A percentile compares a stretch with the other conserved stretches of the same genome.
Evolutionary conservation across 1,284 basidiomycete species (phyloP).

Genomic region (Tylopilus sp.): DNA sequence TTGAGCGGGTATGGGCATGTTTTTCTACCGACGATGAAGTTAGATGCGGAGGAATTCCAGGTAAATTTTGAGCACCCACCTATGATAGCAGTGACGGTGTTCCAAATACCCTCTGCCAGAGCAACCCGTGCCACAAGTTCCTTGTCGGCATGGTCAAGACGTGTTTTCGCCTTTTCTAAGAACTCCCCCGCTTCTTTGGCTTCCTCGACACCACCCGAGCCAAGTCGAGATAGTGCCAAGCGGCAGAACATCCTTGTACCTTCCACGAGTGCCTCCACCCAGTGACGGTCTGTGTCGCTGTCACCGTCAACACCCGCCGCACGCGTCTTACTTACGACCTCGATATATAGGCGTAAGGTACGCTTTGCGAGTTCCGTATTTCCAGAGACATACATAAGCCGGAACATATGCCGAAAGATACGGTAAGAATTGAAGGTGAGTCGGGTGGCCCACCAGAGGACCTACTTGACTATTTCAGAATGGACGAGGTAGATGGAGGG

Average conservation of each 20-base stretch:
- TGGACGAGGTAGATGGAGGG: neutral
- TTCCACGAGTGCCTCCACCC: slow-evolving; percentile 75
- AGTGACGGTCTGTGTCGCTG: slow-evolving; percentile 65
- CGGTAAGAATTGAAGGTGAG: slow-evolving; percentile 90
- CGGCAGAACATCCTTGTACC: slow-evolving; percentile 79
- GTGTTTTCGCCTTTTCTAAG: slow-evolving; percentile 61
- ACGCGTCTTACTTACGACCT: slow-evolving; percentile 78
- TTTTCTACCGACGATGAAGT: slow-evolving; percentile 64
- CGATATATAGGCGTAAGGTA: slow-evolving; percentile 81
- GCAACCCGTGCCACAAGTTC: slow-evolving; percentile 61
- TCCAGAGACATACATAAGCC: slow-evolving; percentile 69
- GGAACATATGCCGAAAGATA: slow-evolving; percentile 82
- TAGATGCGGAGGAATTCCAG: neutral
- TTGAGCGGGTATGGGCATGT: slow-evolving; percentile 65
- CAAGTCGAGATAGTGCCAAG: slow-evolving; percentile 49
- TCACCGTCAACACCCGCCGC: slow-evolving; percentile 53
- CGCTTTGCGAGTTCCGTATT: slow-evolving; percentile 74
- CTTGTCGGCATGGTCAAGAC: slow-evolving; percentile 55
- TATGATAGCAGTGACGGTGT: slow-evolving; percentile 63
- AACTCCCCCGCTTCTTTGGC: slow-evolving; percentile 65
- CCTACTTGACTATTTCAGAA: slow-evolving; percentile 48
- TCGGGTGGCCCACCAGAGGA: slow-evolving; percentile 90
- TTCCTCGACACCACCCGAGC: slow-evolving; percentile 52
- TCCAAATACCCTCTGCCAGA: slow-evolving; percentile 72
- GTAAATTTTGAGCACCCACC: slow-evolving; percentile 48